Percentiles rank a stretch among this genome's conserved stretches.
These are phyloP conservation scores for Echites panduratus DNA, from an alignment of 257 asterid genomes.

Conservation along the genomic window DNA sequence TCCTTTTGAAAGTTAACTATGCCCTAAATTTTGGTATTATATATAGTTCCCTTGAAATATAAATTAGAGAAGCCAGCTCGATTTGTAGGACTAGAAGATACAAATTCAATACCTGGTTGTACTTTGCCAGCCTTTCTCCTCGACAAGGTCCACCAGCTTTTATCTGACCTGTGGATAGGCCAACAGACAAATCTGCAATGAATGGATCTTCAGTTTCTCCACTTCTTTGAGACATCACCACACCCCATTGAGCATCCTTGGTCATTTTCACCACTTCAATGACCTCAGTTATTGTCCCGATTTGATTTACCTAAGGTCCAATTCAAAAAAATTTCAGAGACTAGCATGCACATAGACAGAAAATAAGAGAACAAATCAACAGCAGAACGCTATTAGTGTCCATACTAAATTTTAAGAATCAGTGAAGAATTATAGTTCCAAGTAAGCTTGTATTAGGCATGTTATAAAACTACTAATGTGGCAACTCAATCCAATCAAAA, in stretches of 20 bases:
- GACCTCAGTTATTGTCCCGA: conserved; percentile 92
- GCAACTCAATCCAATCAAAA: not conserved
- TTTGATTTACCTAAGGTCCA: conserved; percentile 69
- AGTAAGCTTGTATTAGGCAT: not conserved
- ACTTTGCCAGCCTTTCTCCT: conserved; percentile 94
- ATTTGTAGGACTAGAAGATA: not conserved
- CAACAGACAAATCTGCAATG: conserved; percentile 91
- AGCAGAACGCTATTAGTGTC: not conserved
- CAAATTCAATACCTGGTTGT: conserved; percentile 71
- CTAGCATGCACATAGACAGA: not conserved
- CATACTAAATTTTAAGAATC: not conserved
- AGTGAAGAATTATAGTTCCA: not conserved
- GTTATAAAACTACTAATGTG: not conserved
- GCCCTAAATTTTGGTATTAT: not conserved
- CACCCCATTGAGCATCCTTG: conserved; percentile 97
- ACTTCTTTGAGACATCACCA: conserved; percentile 80
- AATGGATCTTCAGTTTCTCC: conserved; percentile 95
- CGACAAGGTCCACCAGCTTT: conserved; percentile 99
- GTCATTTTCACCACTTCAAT: conserved; percentile 93
- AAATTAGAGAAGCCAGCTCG: not conserved
- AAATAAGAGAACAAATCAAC: not conserved
- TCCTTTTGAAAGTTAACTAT: not conserved
- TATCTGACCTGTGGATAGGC: conserved; percentile 77
- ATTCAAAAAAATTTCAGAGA: conserved; percentile 16
- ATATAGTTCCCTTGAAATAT: not conserved